Evolutionary conservation across 495 filamentous ascomycete genomes (phyloP).

Genomic region (Aspergillus affinis): DNA sequence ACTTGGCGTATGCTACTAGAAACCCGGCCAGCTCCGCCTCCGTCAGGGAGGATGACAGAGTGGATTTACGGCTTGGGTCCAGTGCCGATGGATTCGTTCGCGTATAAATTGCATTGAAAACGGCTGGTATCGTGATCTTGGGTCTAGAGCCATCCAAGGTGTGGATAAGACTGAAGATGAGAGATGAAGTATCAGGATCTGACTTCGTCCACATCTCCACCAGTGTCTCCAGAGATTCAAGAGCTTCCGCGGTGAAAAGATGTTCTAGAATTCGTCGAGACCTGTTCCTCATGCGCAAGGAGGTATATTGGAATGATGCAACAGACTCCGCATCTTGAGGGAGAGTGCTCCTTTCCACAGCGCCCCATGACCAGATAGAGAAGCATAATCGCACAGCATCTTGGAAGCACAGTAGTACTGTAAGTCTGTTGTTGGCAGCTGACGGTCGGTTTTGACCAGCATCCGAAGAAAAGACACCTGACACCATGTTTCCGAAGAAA

Average conservation of each 20-base stretch:
- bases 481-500: conserved; percentile 97
- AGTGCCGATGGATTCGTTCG: conserved; percentile 81
- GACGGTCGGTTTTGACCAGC: conserved; percentile 68
- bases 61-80: conserved; percentile 78
- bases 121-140: conserved; percentile 89
- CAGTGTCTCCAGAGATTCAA: conserved; percentile 91
- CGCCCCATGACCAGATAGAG: conserved; percentile 92
- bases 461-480: conserved; percentile 84
- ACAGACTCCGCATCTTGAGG: conserved; percentile 65
- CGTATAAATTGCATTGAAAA: conserved; percentile 96
- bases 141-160: conserved; percentile 89
- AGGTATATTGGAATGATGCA: conserved; percentile 87
- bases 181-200: conserved; percentile 34
- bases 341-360: conserved; percentile 54
- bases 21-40: conserved; percentile 85
- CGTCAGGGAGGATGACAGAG: conserved; percentile 76
- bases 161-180: conserved; percentile 81
- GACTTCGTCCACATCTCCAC: conserved; percentile 74
- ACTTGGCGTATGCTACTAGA: conserved; percentile 81
- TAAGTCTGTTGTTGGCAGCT: conserved; percentile 89
- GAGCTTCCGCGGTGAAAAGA: conserved; percentile 87
- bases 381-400: conserved; percentile 91
- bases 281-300: conserved; percentile 83
- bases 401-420: conserved; percentile 93
- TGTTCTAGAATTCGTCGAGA: conserved; percentile 87